A percentile compares a stretch with the other conserved stretches of the same genome.
Evolutionary conservation across 2,329 filamentous ascomycete genomes (phyloP).

Genomic region (Coniochaeta sp.): DNA sequence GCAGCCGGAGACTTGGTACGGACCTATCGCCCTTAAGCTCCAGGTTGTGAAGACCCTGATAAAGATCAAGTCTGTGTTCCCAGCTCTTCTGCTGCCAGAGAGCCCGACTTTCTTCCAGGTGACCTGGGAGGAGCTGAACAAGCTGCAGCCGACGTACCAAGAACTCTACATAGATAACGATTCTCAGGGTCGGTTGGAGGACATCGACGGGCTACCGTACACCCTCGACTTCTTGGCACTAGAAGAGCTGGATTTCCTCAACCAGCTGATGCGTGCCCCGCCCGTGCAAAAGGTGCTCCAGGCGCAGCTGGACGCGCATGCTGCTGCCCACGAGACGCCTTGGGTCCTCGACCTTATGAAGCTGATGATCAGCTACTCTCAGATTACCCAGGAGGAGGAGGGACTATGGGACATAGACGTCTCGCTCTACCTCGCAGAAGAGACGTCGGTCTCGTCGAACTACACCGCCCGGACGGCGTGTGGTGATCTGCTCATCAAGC

Average conservation of each 20-base stretch:
- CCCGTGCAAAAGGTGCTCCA: slow-evolving; percentile 88
- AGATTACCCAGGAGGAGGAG: slow-evolving; percentile 88
- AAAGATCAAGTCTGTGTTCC: slow-evolving; percentile 79
- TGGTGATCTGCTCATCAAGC: slow-evolving; percentile 84
- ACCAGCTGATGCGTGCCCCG: slow-evolving; percentile 79
- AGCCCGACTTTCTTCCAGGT: slow-evolving; percentile 77
- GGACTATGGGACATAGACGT: slow-evolving; percentile 95
- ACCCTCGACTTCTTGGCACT: slow-evolving; percentile 89
- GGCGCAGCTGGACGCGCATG: slow-evolving; percentile 59
- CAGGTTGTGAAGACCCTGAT: slow-evolving; percentile 92
- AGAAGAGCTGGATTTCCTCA: slow-evolving; percentile 92
- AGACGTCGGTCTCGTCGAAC: slow-evolving; percentile 89
- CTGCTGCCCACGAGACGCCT: slow-evolving; percentile 53
- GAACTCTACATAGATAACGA: slow-evolving; percentile 81
- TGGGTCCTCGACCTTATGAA: slow-evolving; percentile 89
- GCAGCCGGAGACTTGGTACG: slow-evolving; percentile 66
- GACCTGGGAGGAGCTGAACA: slow-evolving; percentile 80
- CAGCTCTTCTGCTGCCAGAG: slow-evolving; percentile 72
- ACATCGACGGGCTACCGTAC: slow-evolving; percentile 86
- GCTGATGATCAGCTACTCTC: slow-evolving; percentile 75
- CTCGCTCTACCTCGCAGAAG: slow-evolving; percentile 90
- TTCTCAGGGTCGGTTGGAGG: slow-evolving; percentile 79
- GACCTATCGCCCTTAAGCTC: slow-evolving; percentile 77
- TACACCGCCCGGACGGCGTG: slow-evolving; percentile 92
- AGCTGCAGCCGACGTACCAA: slow-evolving; percentile 66